These are phyloP conservation scores for Leavenworthia alabamica DNA, from an alignment of 345 rosid genomes.

Conservation along the genomic window DNA sequence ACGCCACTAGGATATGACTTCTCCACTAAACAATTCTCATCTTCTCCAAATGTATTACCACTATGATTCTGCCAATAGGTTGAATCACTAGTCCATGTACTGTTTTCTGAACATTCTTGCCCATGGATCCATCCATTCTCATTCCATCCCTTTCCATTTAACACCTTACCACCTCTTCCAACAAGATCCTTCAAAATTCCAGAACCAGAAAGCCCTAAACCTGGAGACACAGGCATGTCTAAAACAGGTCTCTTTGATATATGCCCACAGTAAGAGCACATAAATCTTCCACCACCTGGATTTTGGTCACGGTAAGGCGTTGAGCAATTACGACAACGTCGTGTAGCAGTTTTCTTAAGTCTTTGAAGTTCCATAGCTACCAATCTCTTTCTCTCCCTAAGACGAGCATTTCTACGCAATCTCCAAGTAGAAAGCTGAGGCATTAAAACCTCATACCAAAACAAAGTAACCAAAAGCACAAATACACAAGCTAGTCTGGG, in stretches of 20 bases:
- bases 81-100: constrained; percentile 58
- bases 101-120: constrained; percentile 79
- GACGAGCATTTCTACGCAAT: constrained; percentile 64
- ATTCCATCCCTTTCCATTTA: constrained; percentile 83
- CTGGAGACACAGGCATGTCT: constrained; percentile 73
- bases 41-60: constrained; percentile 53
- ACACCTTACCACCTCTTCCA: constrained; percentile 81
- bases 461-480: constrained; percentile 85
- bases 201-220: constrained; percentile 60
- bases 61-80: constrained; percentile 51
- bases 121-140: constrained; percentile 70
- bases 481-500: constrained; percentile 91
- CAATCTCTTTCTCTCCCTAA: constrained; percentile 74
- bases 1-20: constrained; percentile 71
- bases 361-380: constrained; percentile 91
- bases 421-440: constrained; percentile 96
- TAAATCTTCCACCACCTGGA: constrained; percentile 86
- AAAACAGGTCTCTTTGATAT: constrained; percentile 88
- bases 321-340: constrained; percentile 83
- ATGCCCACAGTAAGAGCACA: constrained; percentile 98
- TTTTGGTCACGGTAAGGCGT: constrained; percentile 93
- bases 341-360: constrained; percentile 81
- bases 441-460: constrained; percentile 97
- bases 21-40: constrained; percentile 73
- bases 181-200: constrained; percentile 86